Base-by-base conservation (phyloP, 2,329 filamentous ascomycete species). In the Chaetomiaceae sp. region DNA sequence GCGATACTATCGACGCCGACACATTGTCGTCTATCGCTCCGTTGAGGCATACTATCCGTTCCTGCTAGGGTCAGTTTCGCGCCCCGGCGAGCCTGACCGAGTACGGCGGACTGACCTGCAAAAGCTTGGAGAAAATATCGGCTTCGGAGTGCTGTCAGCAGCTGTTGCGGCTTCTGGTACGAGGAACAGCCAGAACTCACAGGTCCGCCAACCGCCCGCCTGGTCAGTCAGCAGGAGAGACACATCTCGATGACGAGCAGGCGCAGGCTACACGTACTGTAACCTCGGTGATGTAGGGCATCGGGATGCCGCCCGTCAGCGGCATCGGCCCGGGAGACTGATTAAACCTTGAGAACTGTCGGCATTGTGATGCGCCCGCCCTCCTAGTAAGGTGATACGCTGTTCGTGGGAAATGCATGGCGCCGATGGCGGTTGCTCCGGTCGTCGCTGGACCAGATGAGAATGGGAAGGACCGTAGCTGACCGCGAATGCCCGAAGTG, bases 1-100 rank as follows among this genome's bases (percentile, higher is more conserved):
- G 94, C 1, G 93, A 88, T 22, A 97, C 91, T 53, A 97, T 88
- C 34, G 86, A 87, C n/a, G 93, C 91, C 30, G 89, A 95, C 56
- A 93, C 81, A 34, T 79, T 84, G 62, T 95, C 88, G 69, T 97
- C 86, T 48, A 97, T 89, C 61, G 86, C 76, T 60, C 91, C 91
- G 61, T 95, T 96, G 29, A 97, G 78, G 63, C 87, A 95, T 61
- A 98, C 78, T 60, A 97, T 97, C 53, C 91, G 87, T 74, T 97
- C 91, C 81, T 88, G 43, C 19, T 17, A 35, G 39, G 12, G 56
- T 48, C 44, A 55, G 52, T 46, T 3, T 36, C 20, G 35, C 18
- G 8, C 10, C 12, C 24, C 6, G 17, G 40, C 49, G 27, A 15
- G n/a, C 15, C 27, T 15, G 39, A 9, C 10, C 32, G 22, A 5